These are phyloP conservation scores for Aspergillus taichungensis DNA, from an alignment of 495 filamentous ascomycete species.

Conservation along the genomic window DNA sequence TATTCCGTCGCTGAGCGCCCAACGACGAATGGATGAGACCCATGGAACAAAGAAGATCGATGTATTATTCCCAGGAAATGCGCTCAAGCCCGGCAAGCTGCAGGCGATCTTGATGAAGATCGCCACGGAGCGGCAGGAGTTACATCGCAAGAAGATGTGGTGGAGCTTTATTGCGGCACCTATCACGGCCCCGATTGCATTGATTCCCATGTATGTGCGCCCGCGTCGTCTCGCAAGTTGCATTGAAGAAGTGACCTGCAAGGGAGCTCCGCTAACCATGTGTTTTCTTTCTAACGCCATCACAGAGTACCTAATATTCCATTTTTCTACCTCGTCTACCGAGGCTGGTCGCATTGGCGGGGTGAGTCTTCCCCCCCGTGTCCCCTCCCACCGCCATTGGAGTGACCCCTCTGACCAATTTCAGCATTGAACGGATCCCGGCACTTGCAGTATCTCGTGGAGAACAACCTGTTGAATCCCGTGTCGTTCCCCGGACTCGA, in stretches of 20 bases:
- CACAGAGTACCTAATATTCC: constrained; percentile 85
- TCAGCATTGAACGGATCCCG: constrained; percentile 71
- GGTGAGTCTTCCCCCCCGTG: constrained; percentile 26
- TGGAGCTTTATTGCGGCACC: constrained; percentile 80
- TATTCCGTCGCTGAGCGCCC: constrained; percentile 71
- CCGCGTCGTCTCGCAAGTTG: background rate
- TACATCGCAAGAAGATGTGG: constrained; percentile 67
- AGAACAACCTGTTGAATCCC: constrained; percentile 56
- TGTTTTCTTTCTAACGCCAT: background rate
- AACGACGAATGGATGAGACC: constrained; percentile 51
- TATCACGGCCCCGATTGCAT: constrained; percentile 66
- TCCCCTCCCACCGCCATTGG: background rate
- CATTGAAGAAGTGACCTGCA: background rate
- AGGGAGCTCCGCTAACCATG: constrained; percentile 4
- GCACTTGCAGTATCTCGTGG: constrained; percentile 72
- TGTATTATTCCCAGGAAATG: constrained; percentile 64
- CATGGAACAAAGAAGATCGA: constrained; percentile 60
- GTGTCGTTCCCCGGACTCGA: constrained; percentile 60
- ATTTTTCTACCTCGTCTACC: constrained; percentile 89
- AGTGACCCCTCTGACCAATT: constrained; percentile 4
- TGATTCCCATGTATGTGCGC: constrained; percentile 71
- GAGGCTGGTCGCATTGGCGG: constrained; percentile 64
- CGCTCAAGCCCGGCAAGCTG: constrained; percentile 56
- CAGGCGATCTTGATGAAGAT: constrained; percentile 52
- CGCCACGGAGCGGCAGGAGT: constrained; percentile 64